Base-by-base conservation (phyloP, 495 filamentous ascomycete genomes). In the Neurospora cerealis region DNA sequence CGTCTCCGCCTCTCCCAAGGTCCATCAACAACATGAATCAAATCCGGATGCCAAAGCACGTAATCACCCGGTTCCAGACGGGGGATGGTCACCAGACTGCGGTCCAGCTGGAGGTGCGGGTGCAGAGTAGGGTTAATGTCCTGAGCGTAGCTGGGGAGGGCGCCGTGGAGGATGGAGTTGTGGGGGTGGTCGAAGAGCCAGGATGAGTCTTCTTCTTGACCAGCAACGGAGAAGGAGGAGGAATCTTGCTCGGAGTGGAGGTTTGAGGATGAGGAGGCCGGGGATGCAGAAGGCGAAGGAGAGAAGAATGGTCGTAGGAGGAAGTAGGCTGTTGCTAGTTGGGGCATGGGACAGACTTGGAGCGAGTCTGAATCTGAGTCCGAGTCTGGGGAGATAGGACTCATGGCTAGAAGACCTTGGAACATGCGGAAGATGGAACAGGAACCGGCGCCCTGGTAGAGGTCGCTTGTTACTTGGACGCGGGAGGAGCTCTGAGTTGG, bases 391-490 rank as follows among this genome's bases (percentile, higher is more conserved):
- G 85, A 86, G 4, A 89, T 92, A 48, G 86, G 81, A 17, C 89
- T 91, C 80, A 96, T 89, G 39, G 91, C 87, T 21, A 97, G 84
- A 90, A 92, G 93, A 11, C 93, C 94, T 78, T 96, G 93, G 80
- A 91, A 95, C 88, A 96, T 95, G 5, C 94, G 87, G 82, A 95
- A 91, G 87, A 95, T 93, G 32, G 88, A 91, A 80, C 94, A 96
- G 5, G 91, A 89, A 3, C 93, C 92, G 3, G 92, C 88, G 24
- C 92, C 91, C 74, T 94, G 90, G 82, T 97, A 97, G 54, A 97
- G 79, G 75, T 97, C 93, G 77, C 89, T 89, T 5, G 88, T 87
- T 5, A 91, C 93, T 5, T 81, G 83, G 1, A 95, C 79, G 9
- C 94, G 87, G 77, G 91, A 88, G 73, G 88, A 89, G 28, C 88